Evolutionary conservation across 1,284 basidiomycete species (phyloP).

Genomic region (Papiliotrema fonsecae): DNA sequence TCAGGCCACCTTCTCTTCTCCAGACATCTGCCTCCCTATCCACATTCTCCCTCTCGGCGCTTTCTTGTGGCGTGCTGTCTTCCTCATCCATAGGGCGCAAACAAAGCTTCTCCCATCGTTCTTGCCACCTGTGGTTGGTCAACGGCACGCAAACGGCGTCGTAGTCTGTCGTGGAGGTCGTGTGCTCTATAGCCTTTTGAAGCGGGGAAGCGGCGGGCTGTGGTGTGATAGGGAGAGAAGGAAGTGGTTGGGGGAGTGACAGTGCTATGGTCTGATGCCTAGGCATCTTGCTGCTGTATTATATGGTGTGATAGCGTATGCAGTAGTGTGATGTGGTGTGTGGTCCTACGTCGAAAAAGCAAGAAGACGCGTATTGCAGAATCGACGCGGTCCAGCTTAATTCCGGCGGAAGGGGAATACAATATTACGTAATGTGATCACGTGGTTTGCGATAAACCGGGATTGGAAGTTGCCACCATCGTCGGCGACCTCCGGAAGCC

Average conservation of each 20-base stretch:
- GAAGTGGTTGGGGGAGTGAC: conserved; percentile 25
- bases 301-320: background rate
- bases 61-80: conserved; percentile 29
- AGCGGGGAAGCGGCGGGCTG: conserved; percentile 37
- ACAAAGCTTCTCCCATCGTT: conserved; percentile 86
- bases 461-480: no score
- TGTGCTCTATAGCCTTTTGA: conserved; percentile 29
- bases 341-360: no score
- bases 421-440: no score
- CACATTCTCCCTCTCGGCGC: conserved; percentile 51
- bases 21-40: conserved; percentile 80
- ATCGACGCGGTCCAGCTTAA: no score
- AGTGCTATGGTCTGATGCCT: conserved; percentile 32
- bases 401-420: no score
- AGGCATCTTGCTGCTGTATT: conserved; percentile 14
- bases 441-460: no score
- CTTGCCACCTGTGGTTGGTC: conserved; percentile 79
- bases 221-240: conserved; percentile 30
- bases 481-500: no score
- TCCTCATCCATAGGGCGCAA: conserved; percentile 53
- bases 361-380: no score
- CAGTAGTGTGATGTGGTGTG: no score
- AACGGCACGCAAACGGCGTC: conserved; percentile 70
- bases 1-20: conserved; percentile 75
- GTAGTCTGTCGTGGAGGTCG: conserved; percentile 49